Percentiles rank a stretch among this genome's conserved stretches.
Conservation (phyloP, 2,329 filamentous ascomycete genomes). For the Rhytidhysteron rufulum region DNA sequence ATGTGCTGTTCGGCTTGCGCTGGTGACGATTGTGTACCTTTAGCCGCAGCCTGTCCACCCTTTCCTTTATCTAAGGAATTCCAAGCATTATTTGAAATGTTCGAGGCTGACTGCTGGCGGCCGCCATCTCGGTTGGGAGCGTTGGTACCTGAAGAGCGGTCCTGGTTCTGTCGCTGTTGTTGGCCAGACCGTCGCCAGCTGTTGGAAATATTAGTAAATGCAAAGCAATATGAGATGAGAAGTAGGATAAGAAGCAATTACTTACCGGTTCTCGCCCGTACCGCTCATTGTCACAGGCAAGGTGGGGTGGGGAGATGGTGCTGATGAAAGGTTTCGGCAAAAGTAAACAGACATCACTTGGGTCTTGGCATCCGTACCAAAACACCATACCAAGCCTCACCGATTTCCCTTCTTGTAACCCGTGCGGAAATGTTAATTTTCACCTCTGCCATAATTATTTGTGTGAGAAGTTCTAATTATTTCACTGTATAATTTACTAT, state of each 20-base stretch:
- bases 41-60: constrained; percentile 13
- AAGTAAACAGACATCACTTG: neutral
- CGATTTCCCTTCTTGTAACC: neutral
- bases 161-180: constrained; percentile 21
- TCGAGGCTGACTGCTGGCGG: constrained; percentile 27
- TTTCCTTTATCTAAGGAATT: constrained; percentile 25
- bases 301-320: constrained; percentile 11
- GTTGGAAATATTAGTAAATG: constrained; percentile 13
- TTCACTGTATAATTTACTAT: too few relatives aligned
- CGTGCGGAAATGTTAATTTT: too few relatives aligned
- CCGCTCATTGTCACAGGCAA: constrained; percentile 29
- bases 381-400: constrained; percentile 1
- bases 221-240: neutral
- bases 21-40: constrained; percentile 7
- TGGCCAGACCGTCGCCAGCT: constrained; percentile 33
- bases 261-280: constrained; percentile 35
- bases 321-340: constrained; percentile 15
- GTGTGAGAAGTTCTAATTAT: too few relatives aligned
- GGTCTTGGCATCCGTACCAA: neutral
- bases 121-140: constrained; percentile 31
- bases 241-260: neutral
- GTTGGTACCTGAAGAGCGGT: constrained; percentile 26
- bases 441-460: too few relatives aligned
- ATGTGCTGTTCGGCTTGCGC: constrained; percentile 25
- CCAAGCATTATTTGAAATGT: constrained; percentile 33